phyloP scores from a whole-genome alignment of 129 eudicot genomes.

The Arctium minus region DNA sequence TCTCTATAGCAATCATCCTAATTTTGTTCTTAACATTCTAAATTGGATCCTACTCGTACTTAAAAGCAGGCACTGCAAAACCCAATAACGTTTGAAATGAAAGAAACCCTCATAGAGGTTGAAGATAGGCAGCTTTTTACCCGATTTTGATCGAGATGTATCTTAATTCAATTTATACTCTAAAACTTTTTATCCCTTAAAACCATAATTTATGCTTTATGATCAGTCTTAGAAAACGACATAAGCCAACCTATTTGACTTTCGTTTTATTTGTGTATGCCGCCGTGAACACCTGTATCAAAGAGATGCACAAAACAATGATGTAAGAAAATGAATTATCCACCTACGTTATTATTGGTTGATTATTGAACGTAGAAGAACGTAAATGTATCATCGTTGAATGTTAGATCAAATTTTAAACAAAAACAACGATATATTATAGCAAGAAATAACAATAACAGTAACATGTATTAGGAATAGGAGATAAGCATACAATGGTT shows the following conservation, averaged over 20 bases:
- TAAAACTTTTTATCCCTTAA: neutral
- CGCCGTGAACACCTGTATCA: neutral
- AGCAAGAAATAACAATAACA: neutral
- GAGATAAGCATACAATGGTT: too few species aligned
- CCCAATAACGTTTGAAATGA: neutral
- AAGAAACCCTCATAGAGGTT: neutral
- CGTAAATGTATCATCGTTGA: neutral
- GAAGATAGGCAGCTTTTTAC: neutral
- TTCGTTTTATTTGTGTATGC: neutral
- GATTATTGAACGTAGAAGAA: too few species aligned
- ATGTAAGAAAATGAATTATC: too few species aligned
- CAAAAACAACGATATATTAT: neutral
- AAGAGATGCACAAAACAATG: neutral
- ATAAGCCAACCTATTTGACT: neutral
- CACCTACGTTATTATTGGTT: neutral
- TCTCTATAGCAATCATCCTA: neutral
- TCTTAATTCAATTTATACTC: neutral
- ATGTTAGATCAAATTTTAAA: neutral
- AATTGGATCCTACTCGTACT: too few species aligned
- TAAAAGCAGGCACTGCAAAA: neutral
- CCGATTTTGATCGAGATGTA: neutral
- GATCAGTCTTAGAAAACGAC: neutral
- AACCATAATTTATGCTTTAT: too few species aligned
- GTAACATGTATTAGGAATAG: too few species aligned
- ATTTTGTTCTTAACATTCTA: neutral